These are phyloP conservation scores for Populus tremula DNA, from an alignment of 345 rosid genomes.

Conservation along the genomic window DNA sequence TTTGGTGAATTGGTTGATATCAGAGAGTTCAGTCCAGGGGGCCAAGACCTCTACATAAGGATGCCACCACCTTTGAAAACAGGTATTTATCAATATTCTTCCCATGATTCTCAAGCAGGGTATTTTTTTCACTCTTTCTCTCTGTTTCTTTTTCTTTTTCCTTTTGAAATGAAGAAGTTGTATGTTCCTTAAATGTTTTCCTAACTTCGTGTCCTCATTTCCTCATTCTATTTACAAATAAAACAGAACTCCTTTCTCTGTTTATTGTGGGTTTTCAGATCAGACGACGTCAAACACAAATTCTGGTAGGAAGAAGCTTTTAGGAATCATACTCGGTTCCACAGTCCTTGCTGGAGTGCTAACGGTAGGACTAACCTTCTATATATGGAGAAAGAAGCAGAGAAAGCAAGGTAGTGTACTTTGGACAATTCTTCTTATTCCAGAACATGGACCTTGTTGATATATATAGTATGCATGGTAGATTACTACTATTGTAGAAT, in stretches of 20 bases:
- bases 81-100: neutral
- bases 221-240: too few species aligned
- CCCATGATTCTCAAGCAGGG: too few species aligned
- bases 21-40: neutral
- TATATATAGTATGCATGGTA: too few species aligned
- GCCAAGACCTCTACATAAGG: constrained; percentile 9
- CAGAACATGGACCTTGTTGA: too few species aligned
- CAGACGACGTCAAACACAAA: neutral
- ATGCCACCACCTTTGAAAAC: neutral
- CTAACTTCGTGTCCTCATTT: too few species aligned
- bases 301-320: neutral
- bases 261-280: neutral
- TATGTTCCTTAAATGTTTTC: too few species aligned
- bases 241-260: too few species aligned
- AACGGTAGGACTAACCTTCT: neutral
- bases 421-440: too few species aligned
- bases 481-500: too few species aligned
- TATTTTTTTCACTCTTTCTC: too few species aligned
- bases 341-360: neutral
- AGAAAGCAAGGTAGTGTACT: neutral
- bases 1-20: constrained; percentile 15
- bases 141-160: too few species aligned
- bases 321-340: neutral
- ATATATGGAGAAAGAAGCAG: neutral
- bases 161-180: too few species aligned